Conservation (phyloP, 192 early-diverging fungal species). For the Backusella liffmaniae region DNA sequence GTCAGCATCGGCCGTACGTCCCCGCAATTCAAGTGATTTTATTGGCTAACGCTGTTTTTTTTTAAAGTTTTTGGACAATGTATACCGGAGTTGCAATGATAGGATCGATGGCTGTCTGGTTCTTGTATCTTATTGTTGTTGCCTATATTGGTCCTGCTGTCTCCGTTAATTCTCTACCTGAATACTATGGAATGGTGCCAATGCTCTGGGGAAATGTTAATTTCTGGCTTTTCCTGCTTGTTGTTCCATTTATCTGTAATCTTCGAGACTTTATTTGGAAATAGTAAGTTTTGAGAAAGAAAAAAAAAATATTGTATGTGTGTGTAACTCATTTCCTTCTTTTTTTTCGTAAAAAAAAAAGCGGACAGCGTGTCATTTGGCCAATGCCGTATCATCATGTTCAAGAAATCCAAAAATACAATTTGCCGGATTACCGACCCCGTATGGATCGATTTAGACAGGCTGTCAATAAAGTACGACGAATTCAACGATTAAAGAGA, state of each 20-base stretch:
- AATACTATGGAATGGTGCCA: slow-evolving; percentile 72
- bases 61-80: slow-evolving; percentile 82
- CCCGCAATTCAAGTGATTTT: slow-evolving; percentile 13
- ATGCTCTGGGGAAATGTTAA: slow-evolving; percentile 62
- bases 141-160: slow-evolving; percentile 66
- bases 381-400: slow-evolving; percentile 91
- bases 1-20: neutral
- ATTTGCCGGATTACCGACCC: slow-evolving; percentile 96
- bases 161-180: slow-evolving; percentile 60
- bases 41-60: neutral
- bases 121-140: slow-evolving; percentile 84
- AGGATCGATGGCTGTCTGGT: slow-evolving; percentile 88
- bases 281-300: slow-evolving; percentile 67
- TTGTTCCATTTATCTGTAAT: slow-evolving; percentile 82
- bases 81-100: slow-evolving; percentile 89
- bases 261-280: slow-evolving; percentile 95
- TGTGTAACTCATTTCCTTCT: neutral
- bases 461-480: slow-evolving; percentile 93
- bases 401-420: slow-evolving; percentile 99
- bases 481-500: slow-evolving; percentile 87
- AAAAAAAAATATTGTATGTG: neutral
- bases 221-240: slow-evolving; percentile 88
- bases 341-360: slow-evolving; percentile 29
- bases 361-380: slow-evolving; percentile 69
- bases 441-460: slow-evolving; percentile 98